These are phyloP conservation scores for Phoenix roebelenii DNA, from an alignment of 176 grass and related monocot species.

Conservation along the genomic window DNA sequence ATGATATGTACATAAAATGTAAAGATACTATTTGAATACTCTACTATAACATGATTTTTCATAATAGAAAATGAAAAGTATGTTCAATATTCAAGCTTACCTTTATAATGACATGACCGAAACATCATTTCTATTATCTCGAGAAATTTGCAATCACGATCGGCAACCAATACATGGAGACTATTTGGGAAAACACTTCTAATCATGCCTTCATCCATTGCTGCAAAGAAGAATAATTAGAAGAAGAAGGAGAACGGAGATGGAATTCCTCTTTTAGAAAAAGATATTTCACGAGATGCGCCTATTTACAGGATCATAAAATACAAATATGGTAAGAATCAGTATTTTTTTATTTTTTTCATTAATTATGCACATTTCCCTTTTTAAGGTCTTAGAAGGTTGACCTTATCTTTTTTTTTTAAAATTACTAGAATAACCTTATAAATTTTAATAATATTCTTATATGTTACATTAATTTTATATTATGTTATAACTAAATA, in stretches of 20 bases:
- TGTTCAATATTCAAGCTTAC: neutral
- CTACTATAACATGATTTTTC: no score
- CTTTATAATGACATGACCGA: constrained; percentile 2
- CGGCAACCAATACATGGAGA: neutral
- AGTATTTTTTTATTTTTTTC: no score
- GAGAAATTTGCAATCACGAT: neutral
- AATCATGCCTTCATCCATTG: neutral
- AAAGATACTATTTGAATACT: no score
- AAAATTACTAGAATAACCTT: no score
- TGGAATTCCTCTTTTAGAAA: neutral
- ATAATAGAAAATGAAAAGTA: no score
- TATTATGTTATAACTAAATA: no score
- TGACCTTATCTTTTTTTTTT: no score
- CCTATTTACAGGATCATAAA: neutral
- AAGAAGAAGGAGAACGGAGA: neutral
- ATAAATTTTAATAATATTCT: no score
- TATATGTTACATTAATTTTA: no score
- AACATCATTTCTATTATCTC: neutral
- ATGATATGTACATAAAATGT: neutral
- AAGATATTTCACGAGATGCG: neutral
- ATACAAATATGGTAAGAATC: neutral
- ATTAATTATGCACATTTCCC: no score
- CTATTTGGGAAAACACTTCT: neutral
- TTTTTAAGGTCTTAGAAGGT: no score
- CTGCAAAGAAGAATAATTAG: neutral